These are phyloP conservation scores for Aureobasidium sp. DNA, from an alignment of 2,329 filamentous ascomycete species.

Conservation along the genomic window DNA sequence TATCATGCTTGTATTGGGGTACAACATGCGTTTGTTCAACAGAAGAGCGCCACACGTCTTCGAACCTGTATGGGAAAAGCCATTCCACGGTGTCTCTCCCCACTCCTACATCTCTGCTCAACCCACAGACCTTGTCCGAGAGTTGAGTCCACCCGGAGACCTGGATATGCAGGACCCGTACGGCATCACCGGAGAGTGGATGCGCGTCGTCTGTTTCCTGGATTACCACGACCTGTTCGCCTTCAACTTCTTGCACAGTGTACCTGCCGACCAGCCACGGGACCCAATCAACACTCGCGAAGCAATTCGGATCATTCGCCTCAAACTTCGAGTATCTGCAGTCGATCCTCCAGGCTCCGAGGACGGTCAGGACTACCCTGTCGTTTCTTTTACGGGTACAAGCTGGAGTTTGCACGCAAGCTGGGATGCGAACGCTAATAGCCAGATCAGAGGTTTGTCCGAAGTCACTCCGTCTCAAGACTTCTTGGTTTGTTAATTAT, in stretches of 20 bases:
- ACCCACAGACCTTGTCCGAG: background rate
- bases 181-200: conserved; percentile 61
- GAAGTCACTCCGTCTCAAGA: background rate
- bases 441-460: conserved; percentile 51
- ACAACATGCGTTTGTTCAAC: conserved; percentile 48
- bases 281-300: conserved; percentile 53
- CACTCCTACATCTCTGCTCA: conserved; percentile 28
- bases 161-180: conserved; percentile 50
- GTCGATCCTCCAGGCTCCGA: conserved; percentile 51
- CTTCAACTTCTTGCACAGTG: conserved; percentile 55
- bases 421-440: conserved; percentile 62
- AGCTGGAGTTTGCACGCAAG: conserved; percentile 53
- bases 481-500: conserved; percentile 2
- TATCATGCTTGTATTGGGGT: conserved; percentile 58
- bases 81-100: conserved; percentile 49
- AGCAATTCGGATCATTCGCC: conserved; percentile 60
- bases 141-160: conserved; percentile 10
- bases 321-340: conserved; percentile 53
- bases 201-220: conserved; percentile 41
- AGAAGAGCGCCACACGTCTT: conserved; percentile 38
- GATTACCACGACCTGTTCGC: conserved; percentile 65
- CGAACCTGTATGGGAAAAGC: conserved; percentile 44
- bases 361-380: conserved; percentile 49
- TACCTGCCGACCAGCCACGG: conserved; percentile 26
- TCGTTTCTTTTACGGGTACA: conserved; percentile 59